Conservation (phyloP, 441 rosid species). For the Populus hybrid region DNA sequence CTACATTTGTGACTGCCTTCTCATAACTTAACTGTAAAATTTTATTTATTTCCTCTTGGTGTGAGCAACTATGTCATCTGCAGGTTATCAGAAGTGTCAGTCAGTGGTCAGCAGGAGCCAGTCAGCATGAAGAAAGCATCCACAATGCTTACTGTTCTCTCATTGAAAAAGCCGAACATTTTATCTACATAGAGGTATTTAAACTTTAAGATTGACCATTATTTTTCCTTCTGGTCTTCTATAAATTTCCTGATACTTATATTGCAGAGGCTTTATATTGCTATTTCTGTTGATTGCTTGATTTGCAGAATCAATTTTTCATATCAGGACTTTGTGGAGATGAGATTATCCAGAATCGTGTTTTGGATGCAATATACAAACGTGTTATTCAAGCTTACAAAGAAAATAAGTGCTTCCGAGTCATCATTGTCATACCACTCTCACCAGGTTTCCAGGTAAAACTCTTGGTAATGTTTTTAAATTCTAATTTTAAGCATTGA, state of each 20-base stretch:
- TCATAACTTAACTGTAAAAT: background rate
- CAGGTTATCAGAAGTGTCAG: constrained; percentile 95
- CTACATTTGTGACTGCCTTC: background rate
- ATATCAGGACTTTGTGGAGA: constrained; percentile 98
- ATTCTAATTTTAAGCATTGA: constrained; percentile 11
- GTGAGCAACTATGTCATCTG: constrained; percentile 12
- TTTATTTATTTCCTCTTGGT: background rate
- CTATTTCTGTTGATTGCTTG: constrained; percentile 26
- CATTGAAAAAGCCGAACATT: constrained; percentile 88
- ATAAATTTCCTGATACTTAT: background rate
- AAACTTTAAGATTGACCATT: background rate
- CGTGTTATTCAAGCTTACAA: constrained; percentile 83
- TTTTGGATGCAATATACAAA: constrained; percentile 73
- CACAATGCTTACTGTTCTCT: constrained; percentile 85
- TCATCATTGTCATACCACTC: constrained; percentile 87
- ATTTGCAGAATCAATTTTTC: constrained; percentile 94
- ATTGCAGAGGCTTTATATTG: constrained; percentile 2
- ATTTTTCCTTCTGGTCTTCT: background rate
- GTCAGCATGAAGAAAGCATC: constrained; percentile 95
- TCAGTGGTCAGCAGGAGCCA: constrained; percentile 98
- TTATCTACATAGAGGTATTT: constrained; percentile 90
- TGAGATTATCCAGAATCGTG: constrained; percentile 80
- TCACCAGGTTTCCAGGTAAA: constrained; percentile 96
- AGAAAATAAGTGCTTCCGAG: constrained; percentile 80
- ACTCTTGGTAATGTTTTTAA: background rate